Evolutionary conservation across 257 asterid species (phyloP).

Genomic region (Fraxinus cuspidata): DNA sequence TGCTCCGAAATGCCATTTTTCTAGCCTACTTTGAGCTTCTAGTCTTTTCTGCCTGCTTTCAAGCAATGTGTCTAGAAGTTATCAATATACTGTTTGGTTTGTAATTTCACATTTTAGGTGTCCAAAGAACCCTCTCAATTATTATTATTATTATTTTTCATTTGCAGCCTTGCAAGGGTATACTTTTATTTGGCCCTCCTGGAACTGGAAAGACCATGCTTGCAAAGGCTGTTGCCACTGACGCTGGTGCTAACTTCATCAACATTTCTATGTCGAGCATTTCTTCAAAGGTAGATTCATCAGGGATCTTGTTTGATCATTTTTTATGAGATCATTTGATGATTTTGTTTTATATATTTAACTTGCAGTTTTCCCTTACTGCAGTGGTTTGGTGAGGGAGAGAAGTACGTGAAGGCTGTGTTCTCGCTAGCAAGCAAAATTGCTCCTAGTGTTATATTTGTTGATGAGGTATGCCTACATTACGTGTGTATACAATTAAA

Average conservation of each 20-base stretch:
- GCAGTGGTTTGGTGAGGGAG: constrained; percentile 97
- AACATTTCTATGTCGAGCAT: constrained; percentile 93
- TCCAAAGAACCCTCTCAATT: constrained; percentile 13
- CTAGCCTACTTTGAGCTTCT: constrained; percentile 3
- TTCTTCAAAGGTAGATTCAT: constrained; percentile 65
- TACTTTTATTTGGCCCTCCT: constrained; percentile 86
- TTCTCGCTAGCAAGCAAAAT: constrained; percentile 90
- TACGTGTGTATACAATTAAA: neutral
- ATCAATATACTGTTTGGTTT: constrained; percentile 1
- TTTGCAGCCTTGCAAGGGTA: constrained; percentile 90
- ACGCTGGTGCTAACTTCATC: constrained; percentile 90
- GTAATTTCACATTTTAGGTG: neutral
- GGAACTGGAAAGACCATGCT: constrained; percentile 97
- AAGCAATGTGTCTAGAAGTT: constrained; percentile 3
- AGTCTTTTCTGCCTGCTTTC: constrained; percentile 5
- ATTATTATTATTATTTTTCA: neutral
- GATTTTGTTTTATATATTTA: constrained; percentile 11
- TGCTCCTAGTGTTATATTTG: constrained; percentile 87
- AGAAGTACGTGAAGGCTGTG: constrained; percentile 88
- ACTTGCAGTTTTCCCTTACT: constrained; percentile 19
- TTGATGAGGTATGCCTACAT: constrained; percentile 66
- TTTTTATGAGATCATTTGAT: neutral
- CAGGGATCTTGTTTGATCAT: neutral
- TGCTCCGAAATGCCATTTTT: constrained; percentile 14
- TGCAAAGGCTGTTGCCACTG: constrained; percentile 92